Conservation (phyloP, 2,329 filamentous ascomycete species). For the Fusarium odoratissimum region DNA sequence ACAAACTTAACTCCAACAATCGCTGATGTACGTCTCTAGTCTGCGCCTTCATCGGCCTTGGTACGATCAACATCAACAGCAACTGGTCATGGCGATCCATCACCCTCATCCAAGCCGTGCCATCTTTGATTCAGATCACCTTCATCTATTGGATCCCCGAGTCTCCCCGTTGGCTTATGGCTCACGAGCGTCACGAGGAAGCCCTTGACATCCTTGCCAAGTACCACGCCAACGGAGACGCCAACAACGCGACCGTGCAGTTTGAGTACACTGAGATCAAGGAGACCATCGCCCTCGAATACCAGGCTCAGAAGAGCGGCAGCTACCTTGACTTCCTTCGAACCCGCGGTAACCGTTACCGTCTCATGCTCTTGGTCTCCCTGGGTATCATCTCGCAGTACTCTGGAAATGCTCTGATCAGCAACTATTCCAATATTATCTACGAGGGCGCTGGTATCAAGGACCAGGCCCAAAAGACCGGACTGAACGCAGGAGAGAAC, state of each 20-base stretch:
- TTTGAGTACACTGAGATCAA: slow-evolving; percentile 75
- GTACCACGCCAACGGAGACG: slow-evolving; percentile 72
- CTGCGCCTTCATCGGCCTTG: slow-evolving; percentile 72
- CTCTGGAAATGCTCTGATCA: slow-evolving; percentile 74
- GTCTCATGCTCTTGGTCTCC: slow-evolving; percentile 70
- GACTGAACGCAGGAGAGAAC: slow-evolving; percentile 23
- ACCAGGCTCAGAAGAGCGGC: slow-evolving; percentile 58
- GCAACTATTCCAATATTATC: slow-evolving; percentile 73
- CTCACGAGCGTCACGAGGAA: slow-evolving; percentile 71
- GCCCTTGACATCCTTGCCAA: slow-evolving; percentile 70
- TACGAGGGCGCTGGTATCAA: slow-evolving; percentile 71
- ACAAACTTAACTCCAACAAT: background rate
- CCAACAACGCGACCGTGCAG: slow-evolving; percentile 69
- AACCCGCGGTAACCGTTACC: slow-evolving; percentile 73
- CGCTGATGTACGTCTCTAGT: slow-evolving; percentile 41
- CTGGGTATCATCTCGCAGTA: slow-evolving; percentile 76
- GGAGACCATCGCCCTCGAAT: slow-evolving; percentile 61
- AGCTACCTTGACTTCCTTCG: slow-evolving; percentile 70
- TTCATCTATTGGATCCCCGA: slow-evolving; percentile 76
- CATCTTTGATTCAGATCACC: slow-evolving; percentile 70
- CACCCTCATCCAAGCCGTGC: slow-evolving; percentile 71
- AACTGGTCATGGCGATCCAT: slow-evolving; percentile 77
- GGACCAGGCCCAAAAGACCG: slow-evolving; percentile 62
- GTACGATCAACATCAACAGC: slow-evolving; percentile 65
- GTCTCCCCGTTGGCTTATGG: slow-evolving; percentile 72